phyloP scores from a whole-genome alignment of 352 stramenopile genomes.

The Pythium biforme region DNA sequence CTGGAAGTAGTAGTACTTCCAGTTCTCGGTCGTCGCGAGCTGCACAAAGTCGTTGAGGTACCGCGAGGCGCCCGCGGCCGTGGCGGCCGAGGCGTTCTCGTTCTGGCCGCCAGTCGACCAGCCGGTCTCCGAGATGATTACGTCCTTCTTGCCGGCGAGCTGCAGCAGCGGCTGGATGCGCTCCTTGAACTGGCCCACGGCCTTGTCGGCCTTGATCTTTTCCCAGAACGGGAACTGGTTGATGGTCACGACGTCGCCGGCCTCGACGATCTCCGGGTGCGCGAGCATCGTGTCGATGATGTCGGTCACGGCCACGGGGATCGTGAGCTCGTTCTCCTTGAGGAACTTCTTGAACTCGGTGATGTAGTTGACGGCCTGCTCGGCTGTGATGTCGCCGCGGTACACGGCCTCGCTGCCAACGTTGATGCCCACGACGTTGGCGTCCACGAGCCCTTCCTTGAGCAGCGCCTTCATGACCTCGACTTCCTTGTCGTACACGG shows the following conservation, averaged over 20 bases:
- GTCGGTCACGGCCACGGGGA: slow-evolving; percentile 75
- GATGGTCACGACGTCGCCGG: slow-evolving; percentile 74
- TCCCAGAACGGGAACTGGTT: slow-evolving; percentile 90
- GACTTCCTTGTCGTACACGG: slow-evolving; percentile 69
- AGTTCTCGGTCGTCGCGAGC: slow-evolving; percentile 56
- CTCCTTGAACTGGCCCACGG: slow-evolving; percentile 66
- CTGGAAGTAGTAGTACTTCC: slow-evolving; percentile 89
- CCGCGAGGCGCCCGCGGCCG: slow-evolving; percentile 47
- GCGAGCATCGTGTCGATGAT: slow-evolving; percentile 75
- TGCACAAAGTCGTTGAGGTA: slow-evolving; percentile 83
- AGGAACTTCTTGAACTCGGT: slow-evolving; percentile 76
- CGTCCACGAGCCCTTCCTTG: slow-evolving; percentile 58
- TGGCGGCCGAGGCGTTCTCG: slow-evolving; percentile 59
- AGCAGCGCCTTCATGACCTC: slow-evolving; percentile 62
- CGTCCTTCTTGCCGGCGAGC: slow-evolving; percentile 63
- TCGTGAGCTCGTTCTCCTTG: slow-evolving; percentile 47
- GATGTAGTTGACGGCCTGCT: slow-evolving; percentile 70
- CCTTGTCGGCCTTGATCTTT: slow-evolving; percentile 50
- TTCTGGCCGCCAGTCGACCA: slow-evolving; percentile 69
- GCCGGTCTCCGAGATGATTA: slow-evolving; percentile 83
- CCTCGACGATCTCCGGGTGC: slow-evolving; percentile 76
- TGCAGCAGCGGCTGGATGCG: slow-evolving; percentile 67
- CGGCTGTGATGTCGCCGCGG: slow-evolving; percentile 66
- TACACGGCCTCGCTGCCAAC: slow-evolving; percentile 83
- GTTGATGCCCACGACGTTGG: slow-evolving; percentile 82